A percentile compares a stretch with the other conserved stretches of the same genome.
phyloP scores from a whole-genome alignment of 306 rosid genomes.

The Fragaria ananassa region DNA sequence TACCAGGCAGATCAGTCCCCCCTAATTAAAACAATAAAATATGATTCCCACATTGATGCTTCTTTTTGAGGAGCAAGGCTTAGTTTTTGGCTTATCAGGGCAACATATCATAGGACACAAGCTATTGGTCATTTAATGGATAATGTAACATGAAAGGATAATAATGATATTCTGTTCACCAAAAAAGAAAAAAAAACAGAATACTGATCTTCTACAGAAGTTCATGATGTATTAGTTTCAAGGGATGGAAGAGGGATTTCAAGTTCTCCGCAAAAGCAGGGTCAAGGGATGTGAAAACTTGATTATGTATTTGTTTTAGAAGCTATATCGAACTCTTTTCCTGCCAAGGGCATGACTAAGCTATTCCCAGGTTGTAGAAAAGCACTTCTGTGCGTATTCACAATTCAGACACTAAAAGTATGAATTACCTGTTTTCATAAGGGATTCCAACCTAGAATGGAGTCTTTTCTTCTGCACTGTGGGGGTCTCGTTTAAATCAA shows the following conservation, averaged over 20 bases:
- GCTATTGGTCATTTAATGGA: neutral
- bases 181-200: neutral
- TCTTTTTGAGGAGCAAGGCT: neutral
- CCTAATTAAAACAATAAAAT: neutral
- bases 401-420: neutral
- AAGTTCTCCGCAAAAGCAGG: neutral
- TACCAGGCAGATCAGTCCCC: neutral
- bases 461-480: conserved; percentile 40
- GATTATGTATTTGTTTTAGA: neutral
- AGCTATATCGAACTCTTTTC: neutral
- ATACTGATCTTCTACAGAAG: neutral
- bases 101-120: neutral
- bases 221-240: neutral
- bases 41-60: neutral
- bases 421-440: conserved; percentile 43
- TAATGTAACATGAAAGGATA: neutral
- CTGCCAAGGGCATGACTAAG: neutral
- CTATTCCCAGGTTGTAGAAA: neutral
- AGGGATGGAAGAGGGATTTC: too few relatives aligned
- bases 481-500: conserved; percentile 52
- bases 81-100: neutral
- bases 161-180: neutral
- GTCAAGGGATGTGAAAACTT: neutral
- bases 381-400: neutral
- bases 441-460: conserved; percentile 43